Base-by-base conservation (phyloP, 495 filamentous ascomycete species). In the Polyplosphaeria fusca region DNA sequence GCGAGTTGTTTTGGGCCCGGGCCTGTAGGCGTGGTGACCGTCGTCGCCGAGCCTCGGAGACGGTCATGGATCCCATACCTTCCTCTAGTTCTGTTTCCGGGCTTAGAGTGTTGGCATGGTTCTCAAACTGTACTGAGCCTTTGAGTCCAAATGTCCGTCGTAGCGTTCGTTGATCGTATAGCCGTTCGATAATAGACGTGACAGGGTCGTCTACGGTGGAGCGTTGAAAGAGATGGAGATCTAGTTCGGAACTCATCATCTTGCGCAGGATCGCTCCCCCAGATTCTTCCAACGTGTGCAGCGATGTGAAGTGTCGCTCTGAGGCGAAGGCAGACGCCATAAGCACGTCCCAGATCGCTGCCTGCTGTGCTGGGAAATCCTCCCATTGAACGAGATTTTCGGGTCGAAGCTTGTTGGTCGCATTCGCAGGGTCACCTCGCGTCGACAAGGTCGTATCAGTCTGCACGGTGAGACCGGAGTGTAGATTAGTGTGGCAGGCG, bases 41-140 rank as follows among this genome's bases (percentile, higher is more conserved):
- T 45, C 57, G 49, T 49, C 20, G 49, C 38, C 9, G 4, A 50
- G 2, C 22, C 20, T 57, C 42, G 1, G 49, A 55, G 1, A 60
- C 24, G 11, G 40, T 43, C 12, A 60, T 59, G 2, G 24, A 22
- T 39, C 46, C 28, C 5, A 64, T 64, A 26, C 49, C 50, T 44
- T 55, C 50, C 40, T 43, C 41, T 23, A 64, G 18, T 28, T 48
- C 16, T 11, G 39, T 7, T 37, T 64, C 61, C 14, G 39, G 49
- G 57, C 57, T 60, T 16, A 64, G 57, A n/a, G 61, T 56, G 37
- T 64, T 64, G 19, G 41, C 55, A 37, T 65, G 58, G 37, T 65
- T 65, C 50, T 65, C 58, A 25, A 61, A 61, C 22, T 20, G 20
- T 28, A 64, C 30, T 13, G 50, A 55, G 14, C 57, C 61, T 19